These are phyloP conservation scores for Leonotis leonurus DNA, from an alignment of 257 asterid genomes.

Conservation along the genomic window DNA sequence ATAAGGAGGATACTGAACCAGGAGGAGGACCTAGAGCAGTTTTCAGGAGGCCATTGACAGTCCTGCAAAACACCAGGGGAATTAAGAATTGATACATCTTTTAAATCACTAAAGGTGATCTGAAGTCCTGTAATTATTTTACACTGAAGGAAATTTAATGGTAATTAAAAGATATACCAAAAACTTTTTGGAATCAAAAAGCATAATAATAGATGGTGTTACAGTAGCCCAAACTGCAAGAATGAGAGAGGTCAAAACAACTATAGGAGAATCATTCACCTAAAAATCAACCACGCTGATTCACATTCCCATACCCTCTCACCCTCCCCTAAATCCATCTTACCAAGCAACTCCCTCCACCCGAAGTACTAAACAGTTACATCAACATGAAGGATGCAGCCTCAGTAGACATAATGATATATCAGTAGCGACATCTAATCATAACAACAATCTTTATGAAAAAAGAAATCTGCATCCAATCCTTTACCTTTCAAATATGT, in stretches of 20 bases:
- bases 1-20: conserved; percentile 79
- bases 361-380: too few relatives aligned
- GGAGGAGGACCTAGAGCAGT: conserved; percentile 98
- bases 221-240: conserved; percentile 1
- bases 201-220: neutral
- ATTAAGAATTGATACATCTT: conserved; percentile 15
- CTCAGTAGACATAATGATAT: conserved; percentile 8
- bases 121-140: conserved; percentile 3
- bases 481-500: conserved; percentile 67
- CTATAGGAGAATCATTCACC: neutral
- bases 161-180: neutral
- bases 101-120: conserved; percentile 4
- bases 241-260: neutral
- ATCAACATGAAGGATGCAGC: neutral
- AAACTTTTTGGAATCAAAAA: neutral
- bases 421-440: neutral
- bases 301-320: too few relatives aligned
- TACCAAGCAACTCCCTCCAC: neutral
- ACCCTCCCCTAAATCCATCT: neutral
- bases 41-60: conserved; percentile 92
- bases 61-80: conserved; percentile 64
- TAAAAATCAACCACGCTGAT: neutral
- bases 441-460: neutral
- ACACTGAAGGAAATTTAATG: conserved; percentile 12
- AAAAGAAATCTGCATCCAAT: neutral